Evolutionary conservation across 371 early-diverging fungal species (phyloP).

Genomic region (Rhizomucor miehei): DNA sequence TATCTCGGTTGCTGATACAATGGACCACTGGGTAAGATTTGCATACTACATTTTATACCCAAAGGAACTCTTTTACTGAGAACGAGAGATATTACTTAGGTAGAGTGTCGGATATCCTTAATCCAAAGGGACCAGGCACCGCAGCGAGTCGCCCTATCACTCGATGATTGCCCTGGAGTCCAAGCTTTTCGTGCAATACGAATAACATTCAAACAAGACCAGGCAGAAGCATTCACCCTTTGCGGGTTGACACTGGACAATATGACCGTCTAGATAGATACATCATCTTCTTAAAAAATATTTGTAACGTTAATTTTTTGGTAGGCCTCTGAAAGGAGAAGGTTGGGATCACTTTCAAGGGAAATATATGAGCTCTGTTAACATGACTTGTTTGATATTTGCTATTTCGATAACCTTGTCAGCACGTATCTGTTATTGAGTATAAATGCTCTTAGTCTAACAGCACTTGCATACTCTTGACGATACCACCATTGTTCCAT

Average conservation of each 20-base stretch:
- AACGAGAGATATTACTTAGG: not conserved
- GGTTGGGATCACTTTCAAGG: no score
- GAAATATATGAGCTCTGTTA: no score
- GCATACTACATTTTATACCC: no score
- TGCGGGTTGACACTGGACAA: constrained; percentile 10
- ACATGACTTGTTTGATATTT: no score
- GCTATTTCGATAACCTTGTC: no score
- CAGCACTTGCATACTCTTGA: no score
- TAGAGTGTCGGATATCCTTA: not conserved
- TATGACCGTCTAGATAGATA: constrained; percentile 4
- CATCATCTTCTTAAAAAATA: not conserved
- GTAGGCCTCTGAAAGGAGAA: no score
- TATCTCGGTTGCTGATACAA: constrained; percentile 11
- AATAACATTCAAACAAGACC: constrained; percentile 4
- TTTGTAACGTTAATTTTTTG: not conserved
- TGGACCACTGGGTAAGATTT: constrained; percentile 13
- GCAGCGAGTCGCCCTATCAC: not conserved
- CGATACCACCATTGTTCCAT: no score
- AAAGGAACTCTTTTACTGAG: no score
- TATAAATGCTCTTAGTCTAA: no score
- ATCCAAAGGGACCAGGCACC: not conserved
- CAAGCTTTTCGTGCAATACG: constrained; percentile 7
- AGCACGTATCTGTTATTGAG: no score
- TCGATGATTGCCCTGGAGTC: constrained; percentile 6
- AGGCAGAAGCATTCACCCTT: constrained; percentile 2